phyloP scores from a whole-genome alignment of 768 basidiomycete species.

The Kwoniella mangroviensis region DNA sequence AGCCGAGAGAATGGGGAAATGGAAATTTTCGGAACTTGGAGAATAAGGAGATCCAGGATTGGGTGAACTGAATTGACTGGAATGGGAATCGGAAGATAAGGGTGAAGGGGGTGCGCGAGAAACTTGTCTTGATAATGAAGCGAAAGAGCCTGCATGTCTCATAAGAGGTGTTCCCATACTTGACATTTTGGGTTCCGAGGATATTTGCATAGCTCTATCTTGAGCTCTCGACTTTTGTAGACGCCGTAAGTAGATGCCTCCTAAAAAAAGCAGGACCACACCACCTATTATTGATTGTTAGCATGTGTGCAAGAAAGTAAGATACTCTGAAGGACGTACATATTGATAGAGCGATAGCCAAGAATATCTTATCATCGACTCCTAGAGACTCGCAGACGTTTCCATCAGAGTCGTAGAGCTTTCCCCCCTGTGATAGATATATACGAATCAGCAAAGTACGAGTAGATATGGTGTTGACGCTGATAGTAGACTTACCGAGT shows the following conservation, averaged over 20 bases:
- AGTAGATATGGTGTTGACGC: no score
- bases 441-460: background rate
- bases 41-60: slow-evolving; percentile 37
- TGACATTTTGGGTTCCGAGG: slow-evolving; percentile 27
- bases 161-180: slow-evolving; percentile 31
- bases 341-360: slow-evolving; percentile 27
- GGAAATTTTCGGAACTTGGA: slow-evolving; percentile 39
- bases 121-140: slow-evolving; percentile 13
- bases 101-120: slow-evolving; percentile 17
- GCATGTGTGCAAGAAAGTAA: background rate
- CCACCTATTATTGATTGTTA: slow-evolving; percentile 13
- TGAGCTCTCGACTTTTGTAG: slow-evolving; percentile 6
- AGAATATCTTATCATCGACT: slow-evolving; percentile 31
- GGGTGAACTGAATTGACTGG: slow-evolving; percentile 7
- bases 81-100: slow-evolving; percentile 20
- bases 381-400: slow-evolving; percentile 29
- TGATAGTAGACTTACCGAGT: slow-evolving; percentile 19
- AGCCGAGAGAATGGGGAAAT: slow-evolving; percentile 50
- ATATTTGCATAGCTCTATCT: slow-evolving; percentile 6
- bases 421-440: slow-evolving; percentile 22
- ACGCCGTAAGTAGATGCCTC: slow-evolving; percentile 13
- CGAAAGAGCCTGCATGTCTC: slow-evolving; percentile 8
- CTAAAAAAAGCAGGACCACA: slow-evolving; percentile 21
- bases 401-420: slow-evolving; percentile 34
- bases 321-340: slow-evolving; percentile 20